phyloP scores from a whole-genome alignment of 169 alveolate species.

The Cryptosporidium baileyi region DNA sequence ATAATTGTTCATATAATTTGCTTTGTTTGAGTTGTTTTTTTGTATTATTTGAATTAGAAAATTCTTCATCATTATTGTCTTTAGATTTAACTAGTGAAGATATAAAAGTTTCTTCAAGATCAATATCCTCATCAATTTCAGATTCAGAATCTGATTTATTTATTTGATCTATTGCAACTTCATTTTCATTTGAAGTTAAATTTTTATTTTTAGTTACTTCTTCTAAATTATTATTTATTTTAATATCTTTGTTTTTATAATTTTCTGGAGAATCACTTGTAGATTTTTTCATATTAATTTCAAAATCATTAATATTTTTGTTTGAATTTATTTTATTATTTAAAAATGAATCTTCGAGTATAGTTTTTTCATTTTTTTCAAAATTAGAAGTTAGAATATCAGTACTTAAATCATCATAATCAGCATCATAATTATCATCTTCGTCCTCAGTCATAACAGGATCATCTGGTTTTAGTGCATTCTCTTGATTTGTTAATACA shows the following conservation, averaged over 20 bases:
- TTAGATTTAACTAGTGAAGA: slow-evolving; percentile 26
- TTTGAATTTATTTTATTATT: too few species aligned
- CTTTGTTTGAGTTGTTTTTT: not conserved
- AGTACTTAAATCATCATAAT: too few species aligned
- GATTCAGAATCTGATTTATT: not conserved
- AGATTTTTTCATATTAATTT: too few species aligned
- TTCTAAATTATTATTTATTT: too few species aligned
- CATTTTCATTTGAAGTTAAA: not conserved
- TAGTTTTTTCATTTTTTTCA: too few species aligned
- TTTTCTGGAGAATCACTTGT: not conserved
- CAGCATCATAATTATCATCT: slow-evolving; percentile 72
- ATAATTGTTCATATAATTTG: not conserved
- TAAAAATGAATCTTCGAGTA: too few species aligned
- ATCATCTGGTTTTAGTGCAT: slow-evolving; percentile 79
- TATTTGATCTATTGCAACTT: not conserved
- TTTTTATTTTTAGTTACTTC: too few species aligned
- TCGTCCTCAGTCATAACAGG: slow-evolving; percentile 80
- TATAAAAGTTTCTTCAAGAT: slow-evolving; percentile 54
- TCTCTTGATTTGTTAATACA: slow-evolving; percentile 78
- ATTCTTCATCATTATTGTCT: not conserved
- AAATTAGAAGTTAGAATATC: too few species aligned
- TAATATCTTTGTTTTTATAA: too few species aligned
- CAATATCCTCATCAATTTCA: slow-evolving; percentile 42
- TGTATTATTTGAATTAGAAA: too few species aligned
- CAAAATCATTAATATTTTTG: too few species aligned